Evolutionary conservation across 352 stramenopile species (phyloP).

Genomic region (Plasmopara muralis): DNA sequence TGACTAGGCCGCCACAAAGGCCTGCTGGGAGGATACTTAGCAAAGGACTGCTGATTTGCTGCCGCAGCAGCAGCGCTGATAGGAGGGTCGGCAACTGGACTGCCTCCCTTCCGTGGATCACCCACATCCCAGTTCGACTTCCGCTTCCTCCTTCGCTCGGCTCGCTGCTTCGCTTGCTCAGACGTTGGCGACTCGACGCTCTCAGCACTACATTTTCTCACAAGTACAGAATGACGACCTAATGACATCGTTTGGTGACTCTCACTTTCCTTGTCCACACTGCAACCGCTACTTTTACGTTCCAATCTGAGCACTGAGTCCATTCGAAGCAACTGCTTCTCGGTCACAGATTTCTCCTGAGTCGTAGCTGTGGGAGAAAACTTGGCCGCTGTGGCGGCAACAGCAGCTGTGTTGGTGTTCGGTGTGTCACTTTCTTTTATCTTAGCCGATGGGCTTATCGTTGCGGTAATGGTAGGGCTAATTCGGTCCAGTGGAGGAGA

Average conservation of each 20-base stretch:
- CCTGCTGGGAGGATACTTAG: slow-evolving; percentile 45
- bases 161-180: slow-evolving; percentile 49
- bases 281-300: slow-evolving; percentile 24
- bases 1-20: slow-evolving; percentile 57
- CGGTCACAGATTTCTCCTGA: slow-evolving; percentile 6
- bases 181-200: slow-evolving; percentile 31
- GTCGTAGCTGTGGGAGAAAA: slow-evolving; percentile 16
- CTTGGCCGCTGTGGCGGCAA: slow-evolving; percentile 14
- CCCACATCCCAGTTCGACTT: slow-evolving; percentile 83
- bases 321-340: slow-evolving; percentile 13
- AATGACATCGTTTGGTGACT: slow-evolving; percentile 10
- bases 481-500: slow-evolving; percentile 41
- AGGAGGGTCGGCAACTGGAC: slow-evolving; percentile 22
- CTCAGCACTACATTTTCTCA: slow-evolving; percentile 41
- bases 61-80: slow-evolving; percentile 26
- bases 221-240: slow-evolving; percentile 16
- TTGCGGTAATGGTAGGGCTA: slow-evolving; percentile 33
- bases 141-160: slow-evolving; percentile 53
- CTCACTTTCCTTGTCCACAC: slow-evolving; percentile 15
- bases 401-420: slow-evolving; percentile 19
- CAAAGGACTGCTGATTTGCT: slow-evolving; percentile 42
- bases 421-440: slow-evolving; percentile 33
- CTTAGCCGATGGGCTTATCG: slow-evolving; percentile 49
- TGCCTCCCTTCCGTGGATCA: slow-evolving; percentile 49
- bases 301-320: slow-evolving; percentile 12